Evolutionary conservation across 1,284 basidiomycete species (phyloP).

Genomic region (Taiwanofungus camphoratus): DNA sequence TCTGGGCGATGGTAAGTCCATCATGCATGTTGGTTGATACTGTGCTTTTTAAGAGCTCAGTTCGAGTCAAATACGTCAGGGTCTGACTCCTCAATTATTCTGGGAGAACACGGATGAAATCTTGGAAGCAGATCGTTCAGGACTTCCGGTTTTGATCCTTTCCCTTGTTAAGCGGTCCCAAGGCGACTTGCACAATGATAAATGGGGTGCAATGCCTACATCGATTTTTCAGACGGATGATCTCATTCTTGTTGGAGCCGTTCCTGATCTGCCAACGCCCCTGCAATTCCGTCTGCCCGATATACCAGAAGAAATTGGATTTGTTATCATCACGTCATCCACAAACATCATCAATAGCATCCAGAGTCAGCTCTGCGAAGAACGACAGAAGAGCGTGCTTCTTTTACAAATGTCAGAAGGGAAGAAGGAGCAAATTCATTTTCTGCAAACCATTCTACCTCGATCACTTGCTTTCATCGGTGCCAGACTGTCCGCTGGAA

Average conservation of each 20-base stretch:
- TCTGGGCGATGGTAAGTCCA: slow-evolving; percentile 68
- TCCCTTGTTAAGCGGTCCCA: slow-evolving; percentile 31
- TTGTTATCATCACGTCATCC: slow-evolving; percentile 22
- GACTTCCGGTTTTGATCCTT: slow-evolving; percentile 44
- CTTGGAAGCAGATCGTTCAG: slow-evolving; percentile 39
- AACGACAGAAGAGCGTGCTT: slow-evolving; percentile 17
- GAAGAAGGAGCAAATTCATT: slow-evolving; percentile 49
- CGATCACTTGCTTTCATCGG: slow-evolving; percentile 42
- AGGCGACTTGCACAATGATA: not conserved
- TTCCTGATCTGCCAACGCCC: slow-evolving; percentile 21
- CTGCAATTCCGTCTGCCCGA: slow-evolving; percentile 12
- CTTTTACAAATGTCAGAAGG: slow-evolving; percentile 33
- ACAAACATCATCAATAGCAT: slow-evolving; percentile 9
- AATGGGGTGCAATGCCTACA: slow-evolving; percentile 20
- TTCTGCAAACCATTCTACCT: slow-evolving; percentile 47
- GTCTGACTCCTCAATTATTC: slow-evolving; percentile 67
- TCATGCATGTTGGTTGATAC: not conserved
- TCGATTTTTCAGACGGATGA: slow-evolving; percentile 21
- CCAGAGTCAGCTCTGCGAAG: not conserved
- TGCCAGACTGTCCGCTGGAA: slow-evolving; percentile 31
- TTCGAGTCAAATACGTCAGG: slow-evolving; percentile 31
- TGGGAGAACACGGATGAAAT: slow-evolving; percentile 57
- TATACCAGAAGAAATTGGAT: slow-evolving; percentile 10
- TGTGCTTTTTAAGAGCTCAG: not conserved
- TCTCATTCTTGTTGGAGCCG: slow-evolving; percentile 18